Base-by-base conservation (phyloP, 2,329 filamentous ascomycete genomes). In the Furcasterigmium sp. region DNA sequence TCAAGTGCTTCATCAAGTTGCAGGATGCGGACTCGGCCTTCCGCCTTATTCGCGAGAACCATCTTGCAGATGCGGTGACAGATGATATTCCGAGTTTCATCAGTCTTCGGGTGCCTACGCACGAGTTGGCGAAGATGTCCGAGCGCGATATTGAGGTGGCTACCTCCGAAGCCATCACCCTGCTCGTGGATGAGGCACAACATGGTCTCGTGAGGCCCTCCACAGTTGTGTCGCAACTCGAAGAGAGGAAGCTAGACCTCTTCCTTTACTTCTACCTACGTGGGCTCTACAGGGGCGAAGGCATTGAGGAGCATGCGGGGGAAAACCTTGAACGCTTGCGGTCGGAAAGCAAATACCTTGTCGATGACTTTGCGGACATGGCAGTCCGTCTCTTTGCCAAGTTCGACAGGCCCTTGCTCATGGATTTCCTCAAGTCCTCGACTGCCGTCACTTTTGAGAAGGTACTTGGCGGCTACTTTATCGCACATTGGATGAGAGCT, bases 181-280 rank as follows among this genome's bases (percentile, higher is more conserved):
- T 97, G 8, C 81, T 98, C 5, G 91, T 95, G 1, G 85, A 94
- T 39, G 91, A 97, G 64, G 91, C 91, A 1, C 85, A 91, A 50
- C 86, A 91, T 46, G 93, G 93, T 0, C 84, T 95, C 20, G 84
- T 97, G 14, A 81, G 78, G 21, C 86, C 90, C 0, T 75, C 80
- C 4, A 76, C 82, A 3, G 91, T 98, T 2, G 84, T 96, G 3
- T 68, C 75, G 5, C 91, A 97, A 59, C 72, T 98, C 2, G 73
- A 84, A 53, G 71, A 73, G 17, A 80, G 84, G 47, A 73, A 82
- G 15, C 69, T 87, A 40, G 72, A 81, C 40, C 70, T 88, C 0
- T 96, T 95, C 57, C 76, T 95, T 0, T 97, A 87, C 68, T 94
- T 97, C 65, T 98, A 98, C 60, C 75, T 98, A 19, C 83, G 86